Conservation (phyloP, 306 rosid species). For the Cercis canadensis region DNA sequence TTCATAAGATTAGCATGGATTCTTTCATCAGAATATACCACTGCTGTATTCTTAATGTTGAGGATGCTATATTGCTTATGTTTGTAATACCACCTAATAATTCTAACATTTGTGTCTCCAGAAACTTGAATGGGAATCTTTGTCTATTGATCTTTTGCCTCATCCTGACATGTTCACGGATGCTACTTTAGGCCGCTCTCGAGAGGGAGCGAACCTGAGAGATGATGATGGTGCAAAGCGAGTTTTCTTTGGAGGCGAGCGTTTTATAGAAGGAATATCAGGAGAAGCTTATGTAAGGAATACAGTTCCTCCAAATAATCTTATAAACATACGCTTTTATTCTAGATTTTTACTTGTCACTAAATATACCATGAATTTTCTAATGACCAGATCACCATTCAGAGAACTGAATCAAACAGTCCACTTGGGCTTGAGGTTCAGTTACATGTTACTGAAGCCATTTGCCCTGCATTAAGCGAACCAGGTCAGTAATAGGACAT, state of each 20-base stretch:
- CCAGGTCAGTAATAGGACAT: constrained; percentile 57
- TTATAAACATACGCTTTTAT: constrained; percentile 11
- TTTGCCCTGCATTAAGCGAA: constrained; percentile 93
- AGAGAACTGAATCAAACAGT: constrained; percentile 85
- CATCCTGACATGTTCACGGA: constrained; percentile 96
- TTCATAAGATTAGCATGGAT: constrained; percentile 4
- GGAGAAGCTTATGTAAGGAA: constrained; percentile 86
- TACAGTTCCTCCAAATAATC: constrained; percentile 27
- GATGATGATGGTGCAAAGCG: constrained; percentile 97
- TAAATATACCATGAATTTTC: constrained; percentile 39
- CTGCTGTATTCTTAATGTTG: constrained; percentile 21
- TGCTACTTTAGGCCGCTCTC: constrained; percentile 66
- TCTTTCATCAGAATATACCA: constrained; percentile 13
- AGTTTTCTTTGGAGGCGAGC: constrained; percentile 93
- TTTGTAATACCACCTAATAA: constrained; percentile 30
- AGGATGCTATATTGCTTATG: constrained; percentile 31
- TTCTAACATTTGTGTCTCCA: constrained; percentile 48
- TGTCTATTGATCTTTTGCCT: constrained; percentile 93
- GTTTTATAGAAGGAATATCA: constrained; percentile 88
- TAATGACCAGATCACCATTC: constrained; percentile 73
- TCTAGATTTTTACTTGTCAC: constrained; percentile 32
- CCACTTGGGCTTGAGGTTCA: constrained; percentile 97
- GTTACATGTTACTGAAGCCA: constrained; percentile 84
- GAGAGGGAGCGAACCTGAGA: constrained; percentile 67
- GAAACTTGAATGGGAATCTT: constrained; percentile 93